Evolutionary conservation across 192 early-diverging fungal genomes (phyloP), one percentile per base, ranked within the genome.

Genomic region (Coemansia sp.): DNA sequence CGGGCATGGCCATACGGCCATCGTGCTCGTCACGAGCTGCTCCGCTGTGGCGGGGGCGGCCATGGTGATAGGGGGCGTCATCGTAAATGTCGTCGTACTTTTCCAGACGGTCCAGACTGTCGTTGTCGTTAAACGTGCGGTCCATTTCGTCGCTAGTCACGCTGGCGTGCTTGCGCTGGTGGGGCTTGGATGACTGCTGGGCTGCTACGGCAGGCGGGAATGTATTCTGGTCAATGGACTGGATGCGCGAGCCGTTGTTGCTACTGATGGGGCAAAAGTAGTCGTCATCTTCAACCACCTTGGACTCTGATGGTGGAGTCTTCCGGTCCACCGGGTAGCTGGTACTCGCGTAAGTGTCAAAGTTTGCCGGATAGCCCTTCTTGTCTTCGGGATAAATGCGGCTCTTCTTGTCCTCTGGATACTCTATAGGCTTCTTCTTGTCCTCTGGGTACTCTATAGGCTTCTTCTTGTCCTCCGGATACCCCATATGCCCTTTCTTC

Each of bases 381-480:
- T 55, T 40, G 4, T 42, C 13, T 1, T 39, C 43, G 6, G 56
- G 42, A 30, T 50, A 52, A 35, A 40, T 30, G 10, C 3, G 35
- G 11, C 23, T 3, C 47, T 63, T 63, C 47, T 63, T 56, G 37
- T 67, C 65, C 3, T 47, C 43, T 10, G 56, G 50, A 36, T 54
- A 52, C 47, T 40, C 36, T 2, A 13, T 15, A 18, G 36, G 36
- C 13, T 36, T 5, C 38, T 63, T 63, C 47, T 63, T 56, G 37
- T 68, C 65, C 3, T 49, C 38, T 10, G 56, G 50, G n/a, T 50
- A 51, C 45, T 48, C 36, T 18, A 39, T 39, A 0, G 37, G 37
- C 5, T n/a, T 18, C 17, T 39, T 39, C 17, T 39, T 39, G 37
- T 39, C 37, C 8, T 39, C 9, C 15, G 37, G 37, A 39, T 39